Conservation (phyloP, 2,329 filamentous ascomycete genomes). For the Calonectria pauciramosa region DNA sequence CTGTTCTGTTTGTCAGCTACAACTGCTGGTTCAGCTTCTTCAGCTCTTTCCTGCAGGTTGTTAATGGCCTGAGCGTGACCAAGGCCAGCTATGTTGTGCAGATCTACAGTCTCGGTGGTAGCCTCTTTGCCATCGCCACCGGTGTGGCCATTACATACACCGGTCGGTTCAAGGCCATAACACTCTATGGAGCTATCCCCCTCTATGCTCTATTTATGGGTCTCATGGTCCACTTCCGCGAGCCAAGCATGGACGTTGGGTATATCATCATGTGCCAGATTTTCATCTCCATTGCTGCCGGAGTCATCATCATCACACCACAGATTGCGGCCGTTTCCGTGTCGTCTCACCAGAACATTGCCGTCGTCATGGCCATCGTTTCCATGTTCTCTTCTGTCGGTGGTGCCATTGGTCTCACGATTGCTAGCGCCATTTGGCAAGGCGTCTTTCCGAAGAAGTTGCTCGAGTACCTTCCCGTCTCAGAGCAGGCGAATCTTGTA, state of each 20-base stretch:
- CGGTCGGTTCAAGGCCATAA: slow-evolving; percentile 50
- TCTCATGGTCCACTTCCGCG: slow-evolving; percentile 54
- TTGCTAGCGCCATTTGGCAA: slow-evolving; percentile 74
- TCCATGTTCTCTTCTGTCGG: slow-evolving; percentile 70
- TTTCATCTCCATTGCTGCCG: slow-evolving; percentile 49
- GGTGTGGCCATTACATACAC: slow-evolving; percentile 54
- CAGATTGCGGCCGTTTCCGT: slow-evolving; percentile 52
- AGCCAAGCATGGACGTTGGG: slow-evolving; percentile 47
- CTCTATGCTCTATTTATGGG: slow-evolving; percentile 47
- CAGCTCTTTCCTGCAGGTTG: slow-evolving; percentile 56
- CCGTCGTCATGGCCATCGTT: slow-evolving; percentile 69
- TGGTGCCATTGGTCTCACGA: slow-evolving; percentile 68
- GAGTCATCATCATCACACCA: slow-evolving; percentile 43
- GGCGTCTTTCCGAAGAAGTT: slow-evolving; percentile 67
- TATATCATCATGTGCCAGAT: slow-evolving; percentile 56
- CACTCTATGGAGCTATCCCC: slow-evolving; percentile 47
- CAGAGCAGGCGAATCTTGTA: slow-evolving; percentile 51
- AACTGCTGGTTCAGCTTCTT: slow-evolving; percentile 56
- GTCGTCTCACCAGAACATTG: slow-evolving; percentile 62
- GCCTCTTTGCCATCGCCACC: slow-evolving; percentile 54
- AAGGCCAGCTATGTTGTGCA: slow-evolving; percentile 50
- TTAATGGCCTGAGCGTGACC: slow-evolving; percentile 47
- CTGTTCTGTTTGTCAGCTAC: slow-evolving; percentile 46
- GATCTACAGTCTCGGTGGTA: slow-evolving; percentile 53
- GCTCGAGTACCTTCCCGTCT: slow-evolving; percentile 62